These are phyloP conservation scores for Endoconidiophora polonica DNA, from an alignment of 2,329 filamentous ascomycete species.

Conservation along the genomic window DNA sequence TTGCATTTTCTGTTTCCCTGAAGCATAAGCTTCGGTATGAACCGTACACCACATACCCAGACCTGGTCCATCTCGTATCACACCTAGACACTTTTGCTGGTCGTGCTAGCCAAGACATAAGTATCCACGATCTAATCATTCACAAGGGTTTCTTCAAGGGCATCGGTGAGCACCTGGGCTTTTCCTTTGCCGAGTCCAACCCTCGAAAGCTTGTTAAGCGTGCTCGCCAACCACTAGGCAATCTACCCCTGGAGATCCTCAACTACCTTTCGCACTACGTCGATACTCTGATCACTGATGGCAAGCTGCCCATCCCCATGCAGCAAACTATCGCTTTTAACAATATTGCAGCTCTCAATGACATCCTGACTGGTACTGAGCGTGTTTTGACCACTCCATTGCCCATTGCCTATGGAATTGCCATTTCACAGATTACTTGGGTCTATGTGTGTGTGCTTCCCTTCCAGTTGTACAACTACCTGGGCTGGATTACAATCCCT, in stretches of 20 bases:
- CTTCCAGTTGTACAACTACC: slow-evolving; percentile 53
- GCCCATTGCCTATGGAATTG: slow-evolving; percentile 67
- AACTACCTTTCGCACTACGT: slow-evolving; percentile 53
- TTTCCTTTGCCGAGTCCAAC: slow-evolving; percentile 63
- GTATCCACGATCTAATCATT: slow-evolving; percentile 18
- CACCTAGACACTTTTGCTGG: slow-evolving; percentile 63
- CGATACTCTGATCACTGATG: slow-evolving; percentile 40
- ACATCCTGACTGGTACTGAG: slow-evolving; percentile 55
- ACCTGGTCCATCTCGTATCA: slow-evolving; percentile 50
- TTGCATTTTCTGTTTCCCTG: slow-evolving; percentile 59
- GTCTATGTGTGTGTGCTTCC: slow-evolving; percentile 66
- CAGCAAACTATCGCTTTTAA: slow-evolving; percentile 45
- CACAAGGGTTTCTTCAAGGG: slow-evolving; percentile 42
- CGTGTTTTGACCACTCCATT: slow-evolving; percentile 69
- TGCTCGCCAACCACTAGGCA: slow-evolving; percentile 55
- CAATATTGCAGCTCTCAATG: slow-evolving; percentile 48
- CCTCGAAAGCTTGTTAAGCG: slow-evolving; percentile 63
- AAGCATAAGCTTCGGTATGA: slow-evolving; percentile 78
- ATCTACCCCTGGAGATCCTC: slow-evolving; percentile 69
- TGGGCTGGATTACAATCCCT: slow-evolving; percentile 63
- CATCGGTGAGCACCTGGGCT: slow-evolving; percentile 54
- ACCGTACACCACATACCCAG: slow-evolving; percentile 60
- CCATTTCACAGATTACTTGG: slow-evolving; percentile 75
- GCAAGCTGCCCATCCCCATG: slow-evolving; percentile 37
- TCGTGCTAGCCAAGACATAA: slow-evolving; percentile 28